Evolutionary conservation across 1,284 basidiomycete species (phyloP).

Genomic region (Microbotryomycetes sp.): DNA sequence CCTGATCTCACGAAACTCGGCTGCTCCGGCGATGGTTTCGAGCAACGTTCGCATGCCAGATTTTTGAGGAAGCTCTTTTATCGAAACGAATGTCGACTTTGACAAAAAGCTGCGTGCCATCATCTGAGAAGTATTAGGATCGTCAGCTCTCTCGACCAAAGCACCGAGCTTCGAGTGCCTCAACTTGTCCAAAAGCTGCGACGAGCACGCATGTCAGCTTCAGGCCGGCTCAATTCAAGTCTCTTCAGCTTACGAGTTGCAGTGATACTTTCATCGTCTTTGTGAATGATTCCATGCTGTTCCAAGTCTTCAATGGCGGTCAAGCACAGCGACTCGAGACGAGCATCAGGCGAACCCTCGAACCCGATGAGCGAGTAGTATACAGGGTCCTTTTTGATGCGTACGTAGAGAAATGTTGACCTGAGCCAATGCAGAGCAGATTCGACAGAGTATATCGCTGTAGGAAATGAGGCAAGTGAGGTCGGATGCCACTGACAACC

Average conservation of each 20-base stretch:
- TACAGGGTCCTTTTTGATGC: slow-evolving; percentile 71
- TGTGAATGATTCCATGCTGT: slow-evolving; percentile 26
- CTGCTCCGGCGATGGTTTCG: slow-evolving; percentile 35
- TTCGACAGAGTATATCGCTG: slow-evolving; percentile 57
- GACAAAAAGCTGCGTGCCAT: slow-evolving; percentile 32
- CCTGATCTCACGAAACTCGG: slow-evolving; percentile 40
- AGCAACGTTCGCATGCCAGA: slow-evolving; percentile 29
- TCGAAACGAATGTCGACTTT: slow-evolving; percentile 26
- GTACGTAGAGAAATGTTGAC: slow-evolving; percentile 68
- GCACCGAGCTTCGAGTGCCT: too few relatives aligned
- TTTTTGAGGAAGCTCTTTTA: slow-evolving; percentile 26
- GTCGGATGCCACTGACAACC: not conserved
- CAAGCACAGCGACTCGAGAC: slow-evolving; percentile 35
- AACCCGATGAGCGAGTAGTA: slow-evolving; percentile 53
- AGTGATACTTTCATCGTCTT: slow-evolving; percentile 5
- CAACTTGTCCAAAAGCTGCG: slow-evolving; percentile 28
- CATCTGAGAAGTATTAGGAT: slow-evolving; percentile 13
- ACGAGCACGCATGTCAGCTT: not conserved
- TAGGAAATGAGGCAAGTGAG: not conserved
- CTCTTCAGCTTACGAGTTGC: slow-evolving; percentile 7
- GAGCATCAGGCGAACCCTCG: slow-evolving; percentile 18
- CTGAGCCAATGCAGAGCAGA: slow-evolving; percentile 60
- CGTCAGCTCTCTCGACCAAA: too few relatives aligned
- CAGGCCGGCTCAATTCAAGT: not conserved
- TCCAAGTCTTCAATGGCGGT: slow-evolving; percentile 29